A percentile compares a stretch with the other conserved stretches of the same genome.
These are phyloP conservation scores for Trypanosoma avium DNA, from an alignment of 208 protist genomes.

Conservation along the genomic window DNA sequence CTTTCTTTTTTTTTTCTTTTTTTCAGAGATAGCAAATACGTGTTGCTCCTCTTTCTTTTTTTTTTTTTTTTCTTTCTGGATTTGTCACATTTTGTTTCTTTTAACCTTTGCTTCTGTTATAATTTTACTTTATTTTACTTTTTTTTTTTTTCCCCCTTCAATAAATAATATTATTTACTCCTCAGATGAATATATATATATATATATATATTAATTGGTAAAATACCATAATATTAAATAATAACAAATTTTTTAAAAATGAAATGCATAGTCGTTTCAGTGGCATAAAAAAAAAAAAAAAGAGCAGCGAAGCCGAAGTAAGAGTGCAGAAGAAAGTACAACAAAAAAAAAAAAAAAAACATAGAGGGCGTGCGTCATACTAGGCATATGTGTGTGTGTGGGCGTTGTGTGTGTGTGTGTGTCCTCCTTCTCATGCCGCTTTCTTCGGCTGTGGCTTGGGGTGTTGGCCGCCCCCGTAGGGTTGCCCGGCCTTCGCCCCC, in stretches of 20 bases:
- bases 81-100: background rate
- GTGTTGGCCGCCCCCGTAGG: slow-evolving; percentile 72
- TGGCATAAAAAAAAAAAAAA: slow-evolving; percentile 20
- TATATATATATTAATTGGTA: no score
- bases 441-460: slow-evolving; percentile 54
- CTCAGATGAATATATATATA: slow-evolving; percentile 1
- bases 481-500: slow-evolving; percentile 86
- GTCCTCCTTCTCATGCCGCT: no score
- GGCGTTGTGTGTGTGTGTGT: no score
- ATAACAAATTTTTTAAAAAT: no score
- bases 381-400: no score
- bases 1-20: background rate
- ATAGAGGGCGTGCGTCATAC: no score
- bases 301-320: slow-evolving; percentile 1
- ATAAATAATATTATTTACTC: background rate
- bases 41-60: background rate
- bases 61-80: background rate
- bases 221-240: no score
- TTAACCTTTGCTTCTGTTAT: background rate
- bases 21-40: background rate
- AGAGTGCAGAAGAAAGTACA: slow-evolving; percentile 7
- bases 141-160: slow-evolving; percentile 1
- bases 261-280: no score
- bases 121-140: no score
- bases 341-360: slow-evolving; percentile 6